A percentile compares a stretch with the other conserved stretches of the same genome.
Evolutionary conservation across 2,329 filamentous ascomycete genomes (phyloP).

Genomic region (Aureobasidium zeae): DNA sequence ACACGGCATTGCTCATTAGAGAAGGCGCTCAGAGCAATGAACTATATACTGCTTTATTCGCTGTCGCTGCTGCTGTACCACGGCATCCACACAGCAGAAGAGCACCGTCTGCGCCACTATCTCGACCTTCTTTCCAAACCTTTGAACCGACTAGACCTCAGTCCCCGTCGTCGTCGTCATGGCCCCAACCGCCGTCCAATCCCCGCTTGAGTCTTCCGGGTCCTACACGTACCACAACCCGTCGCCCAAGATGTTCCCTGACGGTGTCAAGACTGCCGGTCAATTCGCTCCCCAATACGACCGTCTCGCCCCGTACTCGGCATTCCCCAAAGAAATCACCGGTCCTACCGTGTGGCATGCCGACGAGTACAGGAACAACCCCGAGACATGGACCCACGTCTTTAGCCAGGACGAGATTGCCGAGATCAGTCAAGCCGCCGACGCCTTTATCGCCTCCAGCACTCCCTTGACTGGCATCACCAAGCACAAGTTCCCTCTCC

Average conservation of each 20-base stretch:
- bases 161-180: background rate
- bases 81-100: constrained; percentile 17
- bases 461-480: constrained; percentile 64
- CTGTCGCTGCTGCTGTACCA: constrained; percentile 20
- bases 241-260: constrained; percentile 47
- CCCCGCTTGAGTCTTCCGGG: constrained; percentile 13
- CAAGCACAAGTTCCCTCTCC: constrained; percentile 54
- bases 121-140: constrained; percentile 17
- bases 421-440: constrained; percentile 58
- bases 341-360: constrained; percentile 65
- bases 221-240: constrained; percentile 23
- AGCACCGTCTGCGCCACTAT: constrained; percentile 17
- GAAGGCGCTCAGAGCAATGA: constrained; percentile 11
- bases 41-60: constrained; percentile 20
- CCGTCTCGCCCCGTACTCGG: constrained; percentile 54
- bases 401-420: constrained; percentile 58
- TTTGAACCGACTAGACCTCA: constrained; percentile 16
- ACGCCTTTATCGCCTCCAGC: constrained; percentile 57
- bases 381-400: constrained; percentile 62
- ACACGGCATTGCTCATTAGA: background rate
- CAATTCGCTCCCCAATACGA: constrained; percentile 63
- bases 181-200: constrained; percentile 18
- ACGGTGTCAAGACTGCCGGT: constrained; percentile 59
- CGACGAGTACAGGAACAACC: constrained; percentile 52
- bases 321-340: constrained; percentile 61